Percentiles rank a stretch among this genome's conserved stretches.
phyloP scores from a whole-genome alignment of 208 protist genomes.

The Leishmania turanica region DNA sequence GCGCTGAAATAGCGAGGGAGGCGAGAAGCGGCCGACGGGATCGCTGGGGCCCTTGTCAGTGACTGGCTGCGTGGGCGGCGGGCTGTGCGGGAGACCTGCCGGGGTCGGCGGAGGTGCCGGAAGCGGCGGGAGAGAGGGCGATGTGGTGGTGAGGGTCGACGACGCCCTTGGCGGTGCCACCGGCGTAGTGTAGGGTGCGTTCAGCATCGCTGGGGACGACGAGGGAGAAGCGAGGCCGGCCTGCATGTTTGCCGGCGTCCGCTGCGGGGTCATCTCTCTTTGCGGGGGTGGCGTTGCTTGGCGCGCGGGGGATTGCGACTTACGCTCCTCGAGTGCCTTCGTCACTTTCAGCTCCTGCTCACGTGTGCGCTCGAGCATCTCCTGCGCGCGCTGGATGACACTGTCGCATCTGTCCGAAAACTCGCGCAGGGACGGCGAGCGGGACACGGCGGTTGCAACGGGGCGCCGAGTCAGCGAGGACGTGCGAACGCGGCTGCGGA shows the following conservation, averaged over 20 bases:
- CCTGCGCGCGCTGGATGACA: conserved; percentile 51
- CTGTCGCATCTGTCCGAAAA: conserved; percentile 45
- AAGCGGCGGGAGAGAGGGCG: conserved; percentile 4
- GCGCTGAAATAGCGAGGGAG: conserved; percentile 11
- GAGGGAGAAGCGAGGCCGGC: neutral
- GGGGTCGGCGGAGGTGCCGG: conserved; percentile 13
- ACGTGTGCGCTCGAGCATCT: conserved; percentile 45
- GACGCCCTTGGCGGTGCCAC: neutral
- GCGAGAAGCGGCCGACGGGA: neutral
- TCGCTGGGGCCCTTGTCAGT: neutral
- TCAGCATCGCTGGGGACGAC: conserved; percentile 1
- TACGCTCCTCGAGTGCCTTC: conserved; percentile 40
- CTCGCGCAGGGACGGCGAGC: conserved; percentile 23
- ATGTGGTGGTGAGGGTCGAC: neutral
- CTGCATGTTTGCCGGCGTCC: neutral
- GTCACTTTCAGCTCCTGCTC: conserved; percentile 37
- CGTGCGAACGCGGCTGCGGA: conserved; percentile 25
- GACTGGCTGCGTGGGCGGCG: conserved; percentile 8
- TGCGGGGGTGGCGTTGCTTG: conserved; percentile 6
- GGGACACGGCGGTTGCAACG: neutral
- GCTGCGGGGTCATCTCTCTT: neutral
- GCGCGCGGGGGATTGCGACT: conserved; percentile 36
- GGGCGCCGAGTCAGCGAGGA: conserved; percentile 12
- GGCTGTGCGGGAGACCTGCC: conserved; percentile 4
- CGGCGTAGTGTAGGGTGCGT: conserved; percentile 5